phyloP scores from a whole-genome alignment of 192 early-diverging fungal genomes.

The Radiomyces spectabilis region DNA sequence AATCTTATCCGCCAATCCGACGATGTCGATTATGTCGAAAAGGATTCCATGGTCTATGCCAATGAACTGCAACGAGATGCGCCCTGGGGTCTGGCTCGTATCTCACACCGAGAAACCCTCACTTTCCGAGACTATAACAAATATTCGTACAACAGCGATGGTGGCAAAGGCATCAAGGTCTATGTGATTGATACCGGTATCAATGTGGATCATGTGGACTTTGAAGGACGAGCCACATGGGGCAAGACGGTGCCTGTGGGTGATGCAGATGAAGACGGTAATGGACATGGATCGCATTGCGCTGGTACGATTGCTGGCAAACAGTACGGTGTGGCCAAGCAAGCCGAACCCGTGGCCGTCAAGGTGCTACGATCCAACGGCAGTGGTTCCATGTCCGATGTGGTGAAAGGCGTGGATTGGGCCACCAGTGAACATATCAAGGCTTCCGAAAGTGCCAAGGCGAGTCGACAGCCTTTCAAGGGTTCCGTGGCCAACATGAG shows the following conservation, averaged over 20 bases:
- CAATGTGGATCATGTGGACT: slow-evolving; percentile 75
- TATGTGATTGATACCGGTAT: slow-evolving; percentile 97
- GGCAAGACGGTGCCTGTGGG: slow-evolving; percentile 68
- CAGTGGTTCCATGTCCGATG: slow-evolving; percentile 77
- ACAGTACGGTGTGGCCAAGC: slow-evolving; percentile 86
- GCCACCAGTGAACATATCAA: slow-evolving; percentile 8
- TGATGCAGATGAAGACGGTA: slow-evolving; percentile 55
- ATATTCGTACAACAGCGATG: slow-evolving; percentile 65
- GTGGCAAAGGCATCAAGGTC: slow-evolving; percentile 79
- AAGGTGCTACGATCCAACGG: slow-evolving; percentile 91
- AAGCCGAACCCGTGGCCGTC: slow-evolving; percentile 76
- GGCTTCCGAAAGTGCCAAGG: slow-evolving; percentile 18
- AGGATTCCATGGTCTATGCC: slow-evolving; percentile 71
- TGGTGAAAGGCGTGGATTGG: slow-evolving; percentile 73
- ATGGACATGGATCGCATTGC: slow-evolving; percentile 84
- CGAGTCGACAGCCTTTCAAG: slow-evolving; percentile 54
- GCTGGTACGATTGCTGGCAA: slow-evolving; percentile 85
- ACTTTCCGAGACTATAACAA: slow-evolving; percentile 52
- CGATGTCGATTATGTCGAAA: slow-evolving; percentile 68
- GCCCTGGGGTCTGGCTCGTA: slow-evolving; percentile 84
- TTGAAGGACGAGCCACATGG: slow-evolving; percentile 84
- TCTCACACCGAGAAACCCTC: slow-evolving; percentile 67
- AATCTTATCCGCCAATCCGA: slow-evolving; percentile 54
- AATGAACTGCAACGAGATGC: slow-evolving; percentile 58
- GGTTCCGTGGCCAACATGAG: slow-evolving; percentile 92